Evolutionary conservation across 2,329 filamentous ascomycete species (phyloP).

Genomic region (Sclerotinia trifoliorum): DNA sequence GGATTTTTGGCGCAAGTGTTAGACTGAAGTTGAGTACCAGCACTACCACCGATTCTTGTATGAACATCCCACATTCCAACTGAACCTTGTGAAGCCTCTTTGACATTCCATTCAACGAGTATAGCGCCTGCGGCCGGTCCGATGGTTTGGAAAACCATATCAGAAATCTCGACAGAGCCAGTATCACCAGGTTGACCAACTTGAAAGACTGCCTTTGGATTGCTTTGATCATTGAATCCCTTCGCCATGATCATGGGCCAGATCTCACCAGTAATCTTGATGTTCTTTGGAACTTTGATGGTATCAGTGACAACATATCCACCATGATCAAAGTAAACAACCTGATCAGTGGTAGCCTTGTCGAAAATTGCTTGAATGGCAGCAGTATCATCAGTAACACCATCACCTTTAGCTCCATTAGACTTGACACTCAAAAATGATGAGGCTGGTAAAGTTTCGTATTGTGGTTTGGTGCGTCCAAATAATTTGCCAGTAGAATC

Average conservation of each 20-base stretch:
- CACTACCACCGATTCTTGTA: conserved; percentile 83
- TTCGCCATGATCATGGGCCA: conserved; percentile 88
- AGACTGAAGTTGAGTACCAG: conserved; percentile 75
- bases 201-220: conserved; percentile 82
- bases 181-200: conserved; percentile 74
- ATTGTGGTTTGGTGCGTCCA: conserved; percentile 86
- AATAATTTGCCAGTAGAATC: conserved; percentile 66
- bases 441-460: conserved; percentile 63
- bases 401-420: conserved; percentile 83
- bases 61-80: conserved; percentile 95
- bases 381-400: conserved; percentile 79
- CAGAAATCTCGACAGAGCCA: conserved; percentile 82
- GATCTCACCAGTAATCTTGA: conserved; percentile 87
- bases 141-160: conserved; percentile 76
- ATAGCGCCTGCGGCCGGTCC: conserved; percentile 85
- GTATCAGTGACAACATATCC: conserved; percentile 64
- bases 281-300: conserved; percentile 70
- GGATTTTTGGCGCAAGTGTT: conserved; percentile 78
- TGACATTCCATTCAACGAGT: conserved; percentile 88
- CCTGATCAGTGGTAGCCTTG: conserved; percentile 58
- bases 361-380: conserved; percentile 79
- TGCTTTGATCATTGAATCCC: conserved; percentile 74
- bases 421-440: conserved; percentile 82
- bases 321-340: conserved; percentile 75
- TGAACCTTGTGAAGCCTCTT: conserved; percentile 62